A percentile compares a stretch with the other conserved stretches of the same genome.
These are phyloP conservation scores for Multifurca ochricompacta DNA, from an alignment of 768 basidiomycete species.

Conservation along the genomic window DNA sequence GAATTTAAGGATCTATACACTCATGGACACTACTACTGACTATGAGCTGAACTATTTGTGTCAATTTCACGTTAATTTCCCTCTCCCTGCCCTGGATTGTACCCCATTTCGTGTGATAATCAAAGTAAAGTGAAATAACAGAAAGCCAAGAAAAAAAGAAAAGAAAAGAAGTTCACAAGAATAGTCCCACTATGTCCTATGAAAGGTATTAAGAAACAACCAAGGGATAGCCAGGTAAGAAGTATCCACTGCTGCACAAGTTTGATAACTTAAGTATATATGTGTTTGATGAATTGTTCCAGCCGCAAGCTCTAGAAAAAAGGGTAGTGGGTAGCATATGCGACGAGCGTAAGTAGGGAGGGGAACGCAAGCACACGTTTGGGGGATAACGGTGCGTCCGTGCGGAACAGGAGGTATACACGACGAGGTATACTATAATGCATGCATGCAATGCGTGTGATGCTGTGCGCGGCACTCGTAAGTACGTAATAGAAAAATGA, in stretches of 20 bases:
- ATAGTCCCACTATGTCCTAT: constrained; percentile 7
- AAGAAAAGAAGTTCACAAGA: not conserved
- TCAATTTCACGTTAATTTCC: not conserved
- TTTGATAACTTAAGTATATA: constrained; percentile 1
- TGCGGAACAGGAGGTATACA: constrained; percentile 11
- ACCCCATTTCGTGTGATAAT: not conserved
- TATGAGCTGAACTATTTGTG: not conserved
- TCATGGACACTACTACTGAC: not conserved
- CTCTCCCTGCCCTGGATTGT: not conserved
- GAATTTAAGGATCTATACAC: not conserved
- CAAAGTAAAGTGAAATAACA: not conserved
- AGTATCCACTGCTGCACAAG: not conserved
- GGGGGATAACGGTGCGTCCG: not conserved
- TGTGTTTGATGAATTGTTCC: no score
- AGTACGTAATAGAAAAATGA: constrained; percentile 11
- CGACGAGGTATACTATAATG: constrained; percentile 10
- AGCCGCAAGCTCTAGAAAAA: not conserved
- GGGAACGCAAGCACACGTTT: not conserved
- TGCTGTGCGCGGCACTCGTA: not conserved
- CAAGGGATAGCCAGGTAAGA: constrained; percentile 2
- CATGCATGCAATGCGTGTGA: constrained; percentile 6
- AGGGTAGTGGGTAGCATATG: not conserved
- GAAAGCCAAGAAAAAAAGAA: not conserved
- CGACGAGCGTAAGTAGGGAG: not conserved
- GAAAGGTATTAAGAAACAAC: constrained; percentile 14